A percentile compares a stretch with the other conserved stretches of the same genome.
Conservation (phyloP, 306 rosid species). For the Luffa aegyptiaca region DNA sequence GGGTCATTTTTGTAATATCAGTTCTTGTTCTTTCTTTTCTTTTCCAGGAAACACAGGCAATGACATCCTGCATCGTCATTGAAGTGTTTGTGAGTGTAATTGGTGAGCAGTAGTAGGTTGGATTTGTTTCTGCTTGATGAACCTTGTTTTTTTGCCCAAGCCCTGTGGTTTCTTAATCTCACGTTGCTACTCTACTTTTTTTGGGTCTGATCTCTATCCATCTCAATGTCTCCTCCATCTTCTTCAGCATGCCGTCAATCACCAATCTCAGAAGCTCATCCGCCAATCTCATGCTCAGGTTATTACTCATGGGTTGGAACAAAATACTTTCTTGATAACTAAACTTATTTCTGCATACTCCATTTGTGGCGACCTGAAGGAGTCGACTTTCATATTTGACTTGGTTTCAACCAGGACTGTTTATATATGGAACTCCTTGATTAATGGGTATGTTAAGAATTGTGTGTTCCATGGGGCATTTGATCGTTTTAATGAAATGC, state of each 20-base stretch:
- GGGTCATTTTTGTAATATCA: background rate
- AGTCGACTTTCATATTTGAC: constrained; percentile 39
- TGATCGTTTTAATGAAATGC: constrained; percentile 40
- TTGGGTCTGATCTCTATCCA: constrained; percentile 1
- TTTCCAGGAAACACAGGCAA: background rate
- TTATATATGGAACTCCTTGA: constrained; percentile 57
- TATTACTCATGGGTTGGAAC: constrained; percentile 43
- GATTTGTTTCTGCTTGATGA: constrained; percentile 16
- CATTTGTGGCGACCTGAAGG: constrained; percentile 14
- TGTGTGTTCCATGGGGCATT: constrained; percentile 25
- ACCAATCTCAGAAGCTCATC: constrained; percentile 26
- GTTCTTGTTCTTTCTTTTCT: background rate
- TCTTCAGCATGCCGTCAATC: constrained; percentile 39
- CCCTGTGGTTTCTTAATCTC: constrained; percentile 21
- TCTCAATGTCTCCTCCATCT: constrained; percentile 21
- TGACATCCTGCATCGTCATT: background rate
- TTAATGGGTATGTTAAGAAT: constrained; percentile 43
- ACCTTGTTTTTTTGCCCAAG: constrained; percentile 4
- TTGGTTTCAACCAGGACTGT: constrained; percentile 27
- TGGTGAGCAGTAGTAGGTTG: background rate
- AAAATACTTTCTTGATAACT: constrained; percentile 47
- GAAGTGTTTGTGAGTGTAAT: background rate
- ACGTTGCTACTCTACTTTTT: constrained; percentile 36
- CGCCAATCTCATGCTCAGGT: constrained; percentile 57
- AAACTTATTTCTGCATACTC: constrained; percentile 69